Evolutionary conservation across 306 rosid genomes (phyloP), one percentile per base, ranked within the genome.

Genomic region (Gastrolobium bilobum): DNA sequence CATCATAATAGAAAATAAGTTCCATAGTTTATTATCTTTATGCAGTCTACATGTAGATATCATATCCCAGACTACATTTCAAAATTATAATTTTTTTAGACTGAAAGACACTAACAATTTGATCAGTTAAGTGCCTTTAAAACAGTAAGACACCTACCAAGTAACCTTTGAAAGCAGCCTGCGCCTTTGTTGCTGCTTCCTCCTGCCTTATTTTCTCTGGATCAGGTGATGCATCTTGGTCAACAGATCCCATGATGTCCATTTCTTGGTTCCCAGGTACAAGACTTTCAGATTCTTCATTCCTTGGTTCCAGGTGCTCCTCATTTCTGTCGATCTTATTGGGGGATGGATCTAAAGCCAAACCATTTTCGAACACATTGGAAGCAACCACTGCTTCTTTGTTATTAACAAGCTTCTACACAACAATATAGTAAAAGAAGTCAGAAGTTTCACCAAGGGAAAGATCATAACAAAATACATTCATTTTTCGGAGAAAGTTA

Each of bases 101-200:
- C 40, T n/a, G 10, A 68, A 44, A 15, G 47, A 54, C 43, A 43
- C 38, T 15, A 14, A 39, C 4, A 30, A 48, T 66, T 59, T 30
- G 78, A 13, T 51, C 64, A 63, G 50, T 69, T n/a, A 15, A 68
- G 48, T 39, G 52, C 26, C 74, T 59, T 15, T 14, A 31, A 68
- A 61, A 46, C 13, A 50, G 71, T 63, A 43, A 73, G 54, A 83
- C 52, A 86, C 54, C 81, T 89, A 93, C 98, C 90, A 91, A 73
- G 81, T 91, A 91, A 75, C 98, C 98, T 81, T 91, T 78, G 78
- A 93, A 91, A 57, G 97, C 89, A 81, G 94, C 97, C 82, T 93
- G 98, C 37, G 85, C 85, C 77, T 66, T 82, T 2, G 82, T 85
- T 63, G 98, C 93, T 68, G 94, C 94, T 86, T 88, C 87, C 88